phyloP scores from a whole-genome alignment of 495 filamentous ascomycete species.

The Staphylotrichum longicolle region DNA sequence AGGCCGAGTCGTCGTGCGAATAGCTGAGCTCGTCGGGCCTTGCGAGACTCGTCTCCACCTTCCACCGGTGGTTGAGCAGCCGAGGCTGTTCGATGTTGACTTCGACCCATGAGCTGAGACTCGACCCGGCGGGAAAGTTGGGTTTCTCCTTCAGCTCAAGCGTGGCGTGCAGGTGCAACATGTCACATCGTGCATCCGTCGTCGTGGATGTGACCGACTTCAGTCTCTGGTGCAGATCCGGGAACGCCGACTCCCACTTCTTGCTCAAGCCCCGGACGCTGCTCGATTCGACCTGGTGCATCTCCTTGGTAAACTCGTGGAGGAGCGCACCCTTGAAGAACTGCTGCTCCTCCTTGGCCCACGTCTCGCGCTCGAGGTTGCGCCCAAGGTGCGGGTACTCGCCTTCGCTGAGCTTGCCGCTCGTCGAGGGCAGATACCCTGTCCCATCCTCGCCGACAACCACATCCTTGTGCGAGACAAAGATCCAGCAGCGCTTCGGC shows the following conservation, averaged over 20 bases:
- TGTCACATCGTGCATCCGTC: conserved; percentile 45
- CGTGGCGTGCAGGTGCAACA: conserved; percentile 52
- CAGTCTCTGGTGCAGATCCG: conserved; percentile 44
- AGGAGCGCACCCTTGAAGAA: conserved; percentile 39
- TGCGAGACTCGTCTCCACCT: conserved; percentile 46
- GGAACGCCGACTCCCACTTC: conserved; percentile 44
- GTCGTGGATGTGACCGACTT: conserved; percentile 33
- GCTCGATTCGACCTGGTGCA: conserved; percentile 43
- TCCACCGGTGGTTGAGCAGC: conserved; percentile 48
- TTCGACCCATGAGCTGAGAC: conserved; percentile 50
- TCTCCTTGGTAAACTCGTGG: conserved; percentile 48
- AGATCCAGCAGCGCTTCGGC: conserved; percentile 48
- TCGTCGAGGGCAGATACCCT: conserved; percentile 36
- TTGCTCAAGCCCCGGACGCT: conserved; percentile 42
- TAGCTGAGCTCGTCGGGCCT: conserved; percentile 48
- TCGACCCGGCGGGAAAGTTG: conserved; percentile 47
- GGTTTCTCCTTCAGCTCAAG: conserved; percentile 46
- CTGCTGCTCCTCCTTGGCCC: conserved; percentile 36
- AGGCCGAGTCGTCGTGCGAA: conserved; percentile 30
- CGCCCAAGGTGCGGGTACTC: conserved; percentile 49
- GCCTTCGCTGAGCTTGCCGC: conserved; percentile 35
- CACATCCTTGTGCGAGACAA: conserved; percentile 43
- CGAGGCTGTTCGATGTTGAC: conserved; percentile 46
- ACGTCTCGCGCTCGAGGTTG: conserved; percentile 42
- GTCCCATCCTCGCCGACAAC: conserved; percentile 35